phyloP scores from a whole-genome alignment of 2,329 filamentous ascomycete species.

The Apiospora rasikravindrae region DNA sequence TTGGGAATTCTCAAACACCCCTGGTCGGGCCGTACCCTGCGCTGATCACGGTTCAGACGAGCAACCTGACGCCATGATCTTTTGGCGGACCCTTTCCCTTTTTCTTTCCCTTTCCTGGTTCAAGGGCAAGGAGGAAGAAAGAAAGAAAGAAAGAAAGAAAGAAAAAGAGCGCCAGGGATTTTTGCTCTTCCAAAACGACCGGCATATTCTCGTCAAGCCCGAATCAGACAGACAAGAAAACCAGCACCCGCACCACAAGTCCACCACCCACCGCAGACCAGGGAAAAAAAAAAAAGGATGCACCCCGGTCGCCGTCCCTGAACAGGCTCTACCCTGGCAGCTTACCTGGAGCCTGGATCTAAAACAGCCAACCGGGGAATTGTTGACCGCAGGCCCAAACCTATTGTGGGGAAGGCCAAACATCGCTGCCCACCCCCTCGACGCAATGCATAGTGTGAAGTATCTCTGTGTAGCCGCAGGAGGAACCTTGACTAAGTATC shows the following conservation, averaged over 20 bases:
- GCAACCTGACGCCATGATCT: conserved; percentile 46
- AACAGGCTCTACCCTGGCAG: conserved; percentile 21
- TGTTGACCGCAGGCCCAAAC: conserved; percentile 35
- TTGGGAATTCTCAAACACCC: conserved; percentile 22
- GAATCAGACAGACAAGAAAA: conserved; percentile 10
- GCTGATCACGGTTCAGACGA: conserved; percentile 49
- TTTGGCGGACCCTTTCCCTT: conserved; percentile 36
- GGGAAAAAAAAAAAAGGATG: not conserved
- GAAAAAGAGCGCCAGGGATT: conserved; percentile 29
- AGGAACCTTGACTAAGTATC: conserved; percentile 35
- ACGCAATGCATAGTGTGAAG: conserved; percentile 42
- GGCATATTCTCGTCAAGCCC: conserved; percentile 26
- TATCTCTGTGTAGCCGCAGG: conserved; percentile 37
- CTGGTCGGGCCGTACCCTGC: conserved; percentile 39
- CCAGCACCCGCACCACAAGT: not conserved
- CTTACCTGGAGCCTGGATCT: conserved; percentile 24
- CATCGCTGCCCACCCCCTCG: conserved; percentile 36
- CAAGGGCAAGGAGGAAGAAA: no score
- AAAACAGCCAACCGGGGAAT: conserved; percentile 31
- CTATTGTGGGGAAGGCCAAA: conserved; percentile 42
- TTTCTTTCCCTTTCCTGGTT: conserved; percentile 33
- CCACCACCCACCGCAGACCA: not conserved
- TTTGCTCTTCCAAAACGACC: conserved; percentile 33
- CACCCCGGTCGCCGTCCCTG: not conserved
- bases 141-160: conserved; percentile 26